A percentile compares a stretch with the other conserved stretches of the same genome.
Conservation (phyloP, 352 stramenopile species). For the Globisporangium iwayamae region DNA sequence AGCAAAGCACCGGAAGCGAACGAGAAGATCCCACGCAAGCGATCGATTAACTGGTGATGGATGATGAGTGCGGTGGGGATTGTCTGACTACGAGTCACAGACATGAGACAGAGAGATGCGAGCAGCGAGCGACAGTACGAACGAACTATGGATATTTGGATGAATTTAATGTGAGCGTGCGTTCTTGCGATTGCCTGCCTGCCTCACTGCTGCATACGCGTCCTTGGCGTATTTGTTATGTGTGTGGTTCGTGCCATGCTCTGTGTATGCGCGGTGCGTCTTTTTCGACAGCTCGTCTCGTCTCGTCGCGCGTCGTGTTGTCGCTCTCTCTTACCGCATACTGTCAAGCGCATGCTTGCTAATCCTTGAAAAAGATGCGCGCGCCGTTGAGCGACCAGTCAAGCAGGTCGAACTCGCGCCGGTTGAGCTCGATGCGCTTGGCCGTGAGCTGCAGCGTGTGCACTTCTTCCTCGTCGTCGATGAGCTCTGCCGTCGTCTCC, state of each 20-base stretch:
- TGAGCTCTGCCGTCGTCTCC: slow-evolving; percentile 79
- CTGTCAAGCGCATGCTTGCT: neutral
- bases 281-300: neutral
- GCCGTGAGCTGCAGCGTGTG: slow-evolving; percentile 84
- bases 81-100: neutral
- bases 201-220: neutral
- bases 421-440: slow-evolving; percentile 85
- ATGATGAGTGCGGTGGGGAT: neutral
- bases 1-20: neutral
- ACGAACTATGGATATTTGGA: slow-evolving; percentile 9
- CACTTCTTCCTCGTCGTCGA: slow-evolving; percentile 85
- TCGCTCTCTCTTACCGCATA: neutral
- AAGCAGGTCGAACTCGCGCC: slow-evolving; percentile 87
- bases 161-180: slow-evolving; percentile 7
- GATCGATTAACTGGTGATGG: neutral
- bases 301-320: neutral
- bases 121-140: neutral
- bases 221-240: slow-evolving; percentile 1
- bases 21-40: neutral
- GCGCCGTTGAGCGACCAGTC: slow-evolving; percentile 90
- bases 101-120: neutral
- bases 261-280: neutral
- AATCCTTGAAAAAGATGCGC: slow-evolving; percentile 92
- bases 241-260: neutral
- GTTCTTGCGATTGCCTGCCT: neutral